phyloP scores from a whole-genome alignment of 2,329 filamentous ascomycete genomes.

The Eutypella sp. region DNA sequence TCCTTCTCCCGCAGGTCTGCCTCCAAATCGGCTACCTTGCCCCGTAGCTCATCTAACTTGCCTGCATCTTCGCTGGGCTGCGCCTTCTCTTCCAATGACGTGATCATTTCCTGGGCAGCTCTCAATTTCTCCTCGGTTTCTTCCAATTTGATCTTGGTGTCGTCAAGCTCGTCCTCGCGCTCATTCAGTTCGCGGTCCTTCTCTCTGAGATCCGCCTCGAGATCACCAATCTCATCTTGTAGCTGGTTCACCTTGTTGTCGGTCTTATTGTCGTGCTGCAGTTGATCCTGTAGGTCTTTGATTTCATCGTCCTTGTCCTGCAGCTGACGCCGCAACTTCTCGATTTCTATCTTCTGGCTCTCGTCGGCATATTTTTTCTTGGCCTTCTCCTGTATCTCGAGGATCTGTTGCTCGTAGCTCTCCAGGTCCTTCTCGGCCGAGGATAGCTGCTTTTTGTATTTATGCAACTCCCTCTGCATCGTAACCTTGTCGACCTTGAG shows the following conservation, averaged over 20 bases:
- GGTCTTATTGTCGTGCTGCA: slow-evolving; percentile 52
- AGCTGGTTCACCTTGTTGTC: slow-evolving; percentile 60
- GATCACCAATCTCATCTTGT: slow-evolving; percentile 68
- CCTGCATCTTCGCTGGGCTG: slow-evolving; percentile 37
- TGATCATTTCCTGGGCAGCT: slow-evolving; percentile 15
- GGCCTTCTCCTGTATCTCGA: slow-evolving; percentile 76
- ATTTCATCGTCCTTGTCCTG: slow-evolving; percentile 57
- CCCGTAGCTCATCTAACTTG: slow-evolving; percentile 33
- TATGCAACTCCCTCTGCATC: slow-evolving; percentile 80
- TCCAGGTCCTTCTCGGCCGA: slow-evolving; percentile 84
- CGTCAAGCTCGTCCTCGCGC: slow-evolving; percentile 69
- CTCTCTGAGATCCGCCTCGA: slow-evolving; percentile 70
- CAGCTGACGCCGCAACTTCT: slow-evolving; percentile 51
- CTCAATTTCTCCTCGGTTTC: slow-evolving; percentile 41
- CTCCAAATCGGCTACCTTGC: slow-evolving; percentile 52
- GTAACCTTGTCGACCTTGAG: slow-evolving; percentile 87
- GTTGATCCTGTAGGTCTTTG: slow-evolving; percentile 53
- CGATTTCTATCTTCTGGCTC: slow-evolving; percentile 56
- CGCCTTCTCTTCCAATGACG: slow-evolving; percentile 27
- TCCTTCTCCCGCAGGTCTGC: slow-evolving; percentile 53
- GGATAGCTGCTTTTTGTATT: slow-evolving; percentile 78
- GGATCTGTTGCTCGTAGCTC: slow-evolving; percentile 72
- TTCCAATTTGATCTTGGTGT: slow-evolving; percentile 51
- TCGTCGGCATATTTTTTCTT: slow-evolving; percentile 72
- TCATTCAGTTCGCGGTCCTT: slow-evolving; percentile 71